Percentiles rank a stretch among this genome's conserved stretches.
Conservation (phyloP, 2,329 filamentous ascomycete genomes). For the Aspergillus sp. region DNA sequence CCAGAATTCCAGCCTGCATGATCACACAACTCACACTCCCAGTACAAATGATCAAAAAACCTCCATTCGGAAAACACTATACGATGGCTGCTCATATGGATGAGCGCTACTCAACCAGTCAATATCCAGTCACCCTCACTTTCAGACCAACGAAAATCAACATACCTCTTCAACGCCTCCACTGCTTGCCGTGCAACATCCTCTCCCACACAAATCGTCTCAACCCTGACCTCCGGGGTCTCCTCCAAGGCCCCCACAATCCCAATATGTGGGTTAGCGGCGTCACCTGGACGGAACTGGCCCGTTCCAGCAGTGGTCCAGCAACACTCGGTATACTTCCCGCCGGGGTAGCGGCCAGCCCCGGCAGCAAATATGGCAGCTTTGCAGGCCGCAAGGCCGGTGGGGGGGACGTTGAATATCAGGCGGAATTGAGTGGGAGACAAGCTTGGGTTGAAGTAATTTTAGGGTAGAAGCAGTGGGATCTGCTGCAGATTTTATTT, state of each 20-base stretch:
- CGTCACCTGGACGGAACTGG: constrained; percentile 17
- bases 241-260: constrained; percentile 16
- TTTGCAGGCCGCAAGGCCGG: constrained; percentile 17
- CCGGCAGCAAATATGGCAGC: constrained; percentile 22
- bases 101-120: constrained; percentile 6
- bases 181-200: constrained; percentile 16
- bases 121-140: no score
- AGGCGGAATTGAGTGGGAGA: constrained; percentile 11
- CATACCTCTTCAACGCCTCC: constrained; percentile 22
- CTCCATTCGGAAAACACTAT: constrained; percentile 16
- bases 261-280: constrained; percentile 17
- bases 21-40: no score
- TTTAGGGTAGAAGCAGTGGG: no score
- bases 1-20: no score
- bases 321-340: constrained; percentile 22
- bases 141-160: no score
- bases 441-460: no score
- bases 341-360: constrained; percentile 19
- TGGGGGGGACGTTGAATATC: constrained; percentile 16
- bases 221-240: constrained; percentile 18
- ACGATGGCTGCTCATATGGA: constrained; percentile 17
- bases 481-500: no score
- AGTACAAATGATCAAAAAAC: constrained; percentile 3
- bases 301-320: constrained; percentile 16
- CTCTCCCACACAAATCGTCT: constrained; percentile 19